Evolutionary conservation across 305 asterid species (phyloP), one percentile per base, ranked within the genome.

Genomic region (Solanum hybrid): DNA sequence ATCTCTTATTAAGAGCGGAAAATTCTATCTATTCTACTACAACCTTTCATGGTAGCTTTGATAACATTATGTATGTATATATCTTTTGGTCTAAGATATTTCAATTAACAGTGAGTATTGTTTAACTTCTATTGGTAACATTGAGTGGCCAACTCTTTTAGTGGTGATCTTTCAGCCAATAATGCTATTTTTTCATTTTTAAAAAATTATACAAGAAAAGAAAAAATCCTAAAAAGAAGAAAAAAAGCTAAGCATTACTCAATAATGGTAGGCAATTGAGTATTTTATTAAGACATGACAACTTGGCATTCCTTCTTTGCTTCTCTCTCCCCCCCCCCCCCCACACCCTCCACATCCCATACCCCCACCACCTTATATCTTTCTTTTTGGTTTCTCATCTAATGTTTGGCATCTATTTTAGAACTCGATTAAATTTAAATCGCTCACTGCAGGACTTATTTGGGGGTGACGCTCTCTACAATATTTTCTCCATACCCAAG

Each of bases 211-310:
- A 28, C 26, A 82, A 20, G 10, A 40, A 42, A 9, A 16, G 10
- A 46, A 10, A 40, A 80, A 24, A 9, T 28, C 26, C 18, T 3
- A 46, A 29, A 46, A 46, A 29, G 8, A 46, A 46, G 39, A 83
- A 83, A 42, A 14, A 80, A 42, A 8, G 40, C 18, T 14, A 18
- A 16, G 73, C 87, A 28, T 83, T 29, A 46, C 39, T 83, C 87
- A 83, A 83, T 83, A 83, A 83, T 46, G 37, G 87, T 18, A 83
- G 74, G 29, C 87, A 42, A 9, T 42, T 83, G 74, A n/a, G 87
- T 83, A 46, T 42, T 83, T 83, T 83, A 46, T 28, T 83, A 46
- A 28, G 39, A 83, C 74, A 28, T 46, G 73, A 82, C 28, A 83
- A 83, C 87, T 83, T 83, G 40, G 28, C 39, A 28, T 42, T 83